A percentile compares a stretch with the other conserved stretches of the same genome.
These are phyloP conservation scores for Maudiozyma saulgeensis DNA, from an alignment of 805 yeast genomes.

Conservation along the genomic window DNA sequence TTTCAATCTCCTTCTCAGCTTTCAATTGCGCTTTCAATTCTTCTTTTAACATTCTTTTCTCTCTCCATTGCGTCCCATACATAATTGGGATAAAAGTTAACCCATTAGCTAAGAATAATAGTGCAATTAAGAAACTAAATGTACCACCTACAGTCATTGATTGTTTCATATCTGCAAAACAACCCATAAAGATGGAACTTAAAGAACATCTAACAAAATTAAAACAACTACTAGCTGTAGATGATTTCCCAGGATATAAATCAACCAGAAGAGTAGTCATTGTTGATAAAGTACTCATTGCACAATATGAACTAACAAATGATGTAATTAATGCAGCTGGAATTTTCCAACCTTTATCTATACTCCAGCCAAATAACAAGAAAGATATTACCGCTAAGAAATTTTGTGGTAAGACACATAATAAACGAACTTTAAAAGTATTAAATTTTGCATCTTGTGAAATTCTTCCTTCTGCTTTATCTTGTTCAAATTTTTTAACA, in stretches of 20 bases:
- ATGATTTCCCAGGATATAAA: slow-evolving; percentile 56
- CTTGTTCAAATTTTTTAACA: slow-evolving; percentile 17
- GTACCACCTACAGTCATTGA: slow-evolving; percentile 64
- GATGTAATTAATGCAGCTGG: slow-evolving; percentile 50
- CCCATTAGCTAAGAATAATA: slow-evolving; percentile 29
- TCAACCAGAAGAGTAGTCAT: slow-evolving; percentile 64
- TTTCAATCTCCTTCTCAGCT: not conserved
- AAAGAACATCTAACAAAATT: slow-evolving; percentile 62
- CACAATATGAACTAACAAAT: slow-evolving; percentile 46
- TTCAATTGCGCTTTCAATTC: slow-evolving; percentile 7
- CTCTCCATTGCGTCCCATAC: slow-evolving; percentile 31
- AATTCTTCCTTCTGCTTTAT: slow-evolving; percentile 18
- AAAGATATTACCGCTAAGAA: slow-evolving; percentile 34
- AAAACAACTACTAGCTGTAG: slow-evolving; percentile 63
- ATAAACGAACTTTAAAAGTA: slow-evolving; percentile 44
- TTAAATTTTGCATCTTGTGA: slow-evolving; percentile 34
- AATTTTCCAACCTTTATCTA: slow-evolving; percentile 39
- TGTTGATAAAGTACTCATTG: slow-evolving; percentile 47
- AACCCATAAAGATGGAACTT: slow-evolving; percentile 63
- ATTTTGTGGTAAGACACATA: slow-evolving; percentile 37
- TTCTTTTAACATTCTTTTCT: slow-evolving; percentile 14
- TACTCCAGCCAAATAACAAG: slow-evolving; percentile 65
- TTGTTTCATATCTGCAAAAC: slow-evolving; percentile 48
- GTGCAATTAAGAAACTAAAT: slow-evolving; percentile 55
- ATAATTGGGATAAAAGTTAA: slow-evolving; percentile 29